These are phyloP conservation scores for Sugiyamaella grinbergsii DNA, from an alignment of 1,139 yeast species.

Conservation along the genomic window DNA sequence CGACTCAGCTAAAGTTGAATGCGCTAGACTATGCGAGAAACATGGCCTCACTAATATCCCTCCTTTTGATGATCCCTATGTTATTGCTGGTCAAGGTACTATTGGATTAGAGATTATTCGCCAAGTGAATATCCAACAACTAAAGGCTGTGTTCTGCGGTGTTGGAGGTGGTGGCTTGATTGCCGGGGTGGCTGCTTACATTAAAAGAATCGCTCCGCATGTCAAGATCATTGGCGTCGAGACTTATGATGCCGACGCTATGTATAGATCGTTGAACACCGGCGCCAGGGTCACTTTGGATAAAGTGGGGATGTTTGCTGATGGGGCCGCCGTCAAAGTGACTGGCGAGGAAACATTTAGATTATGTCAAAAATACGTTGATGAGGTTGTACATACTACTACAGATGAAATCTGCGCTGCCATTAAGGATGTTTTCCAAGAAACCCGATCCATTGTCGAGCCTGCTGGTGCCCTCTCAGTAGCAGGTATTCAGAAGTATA, in stretches of 20 bases:
- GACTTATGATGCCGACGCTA: constrained; percentile 91
- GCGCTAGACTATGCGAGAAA: constrained; percentile 66
- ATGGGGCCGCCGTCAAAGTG: constrained; percentile 95
- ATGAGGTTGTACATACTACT: constrained; percentile 81
- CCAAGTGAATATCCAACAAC: constrained; percentile 74
- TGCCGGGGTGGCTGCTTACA: constrained; percentile 86
- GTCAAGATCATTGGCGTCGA: constrained; percentile 95
- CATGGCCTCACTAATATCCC: constrained; percentile 87
- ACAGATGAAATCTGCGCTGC: constrained; percentile 99
- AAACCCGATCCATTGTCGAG: constrained; percentile 89
- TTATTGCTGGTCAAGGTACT: constrained; percentile 99
- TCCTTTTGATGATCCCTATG: constrained; percentile 96
- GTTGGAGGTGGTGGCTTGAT: constrained; percentile 98
- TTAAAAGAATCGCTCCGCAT: constrained; percentile 97
- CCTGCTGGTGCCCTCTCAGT: constrained; percentile 97
- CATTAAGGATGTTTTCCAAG: constrained; percentile 93
- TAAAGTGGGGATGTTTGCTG: constrained; percentile 97
- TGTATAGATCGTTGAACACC: constrained; percentile 67
- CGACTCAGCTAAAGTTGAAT: constrained; percentile 88
- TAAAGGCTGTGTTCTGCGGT: constrained; percentile 86
- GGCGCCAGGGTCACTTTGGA: constrained; percentile 59
- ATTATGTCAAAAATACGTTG: constrained; percentile 73
- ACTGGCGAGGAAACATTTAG: constrained; percentile 92
- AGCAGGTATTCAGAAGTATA: constrained; percentile 88
- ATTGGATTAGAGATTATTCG: constrained; percentile 89